A percentile compares a stretch with the other conserved stretches of the same genome.
Evolutionary conservation across 1,139 yeast genomes (phyloP).

Genomic region (Geotrichum klebahnii): DNA sequence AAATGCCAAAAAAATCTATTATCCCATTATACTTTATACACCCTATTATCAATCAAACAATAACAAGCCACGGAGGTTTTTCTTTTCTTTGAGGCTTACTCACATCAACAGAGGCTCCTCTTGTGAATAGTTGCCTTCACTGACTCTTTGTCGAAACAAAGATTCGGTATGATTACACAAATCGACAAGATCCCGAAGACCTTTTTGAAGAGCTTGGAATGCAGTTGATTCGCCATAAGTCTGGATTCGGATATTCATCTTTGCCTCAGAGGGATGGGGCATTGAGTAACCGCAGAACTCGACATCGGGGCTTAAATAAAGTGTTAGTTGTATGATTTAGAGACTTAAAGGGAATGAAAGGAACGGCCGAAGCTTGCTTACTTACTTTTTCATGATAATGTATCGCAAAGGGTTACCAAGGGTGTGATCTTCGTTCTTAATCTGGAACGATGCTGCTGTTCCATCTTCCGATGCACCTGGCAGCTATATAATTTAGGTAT

Average conservation of each 20-base stretch:
- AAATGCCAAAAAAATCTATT: no score
- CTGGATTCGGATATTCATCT: slow-evolving; percentile 85
- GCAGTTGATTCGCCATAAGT: slow-evolving; percentile 86
- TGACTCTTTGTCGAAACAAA: slow-evolving; percentile 48
- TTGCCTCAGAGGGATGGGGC: slow-evolving; percentile 97
- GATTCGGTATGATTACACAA: slow-evolving; percentile 81
- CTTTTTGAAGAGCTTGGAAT: slow-evolving; percentile 87
- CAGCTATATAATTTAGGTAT: slow-evolving; percentile 41
- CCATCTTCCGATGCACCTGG: slow-evolving; percentile 97
- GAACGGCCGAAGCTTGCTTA: no score
- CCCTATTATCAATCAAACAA: no score
- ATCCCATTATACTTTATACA: no score
- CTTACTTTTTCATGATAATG: slow-evolving; percentile 82
- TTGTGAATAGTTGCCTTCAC: slow-evolving; percentile 47
- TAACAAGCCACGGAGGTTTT: no score
- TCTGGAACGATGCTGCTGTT: slow-evolving; percentile 90
- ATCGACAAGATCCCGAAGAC: slow-evolving; percentile 77
- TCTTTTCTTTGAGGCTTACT: no score
- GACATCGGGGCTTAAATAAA: slow-evolving; percentile 66
- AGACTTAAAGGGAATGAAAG: no score
- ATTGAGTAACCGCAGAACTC: slow-evolving; percentile 97
- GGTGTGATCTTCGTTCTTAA: slow-evolving; percentile 90
- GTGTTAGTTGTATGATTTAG: neutral
- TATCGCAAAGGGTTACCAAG: slow-evolving; percentile 90
- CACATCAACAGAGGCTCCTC: slow-evolving; percentile 43